Evolutionary conservation across 352 stramenopile genomes (phyloP).

Genomic region (Halophytophthora polymorphica): DNA sequence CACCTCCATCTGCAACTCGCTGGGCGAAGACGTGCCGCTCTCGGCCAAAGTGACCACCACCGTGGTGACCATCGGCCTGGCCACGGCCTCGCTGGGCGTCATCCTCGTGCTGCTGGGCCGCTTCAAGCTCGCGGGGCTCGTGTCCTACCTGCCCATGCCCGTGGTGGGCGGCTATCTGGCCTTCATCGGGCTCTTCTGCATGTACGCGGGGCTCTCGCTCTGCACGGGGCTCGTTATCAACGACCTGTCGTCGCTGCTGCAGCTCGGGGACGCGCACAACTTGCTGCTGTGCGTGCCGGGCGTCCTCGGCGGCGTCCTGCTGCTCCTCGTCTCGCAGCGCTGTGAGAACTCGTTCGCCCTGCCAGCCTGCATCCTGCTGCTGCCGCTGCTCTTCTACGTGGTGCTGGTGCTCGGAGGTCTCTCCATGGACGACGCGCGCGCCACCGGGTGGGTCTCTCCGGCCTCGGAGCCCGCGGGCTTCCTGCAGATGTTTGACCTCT

Average conservation of each 20-base stretch:
- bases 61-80: slow-evolving; percentile 91
- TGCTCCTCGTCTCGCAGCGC: slow-evolving; percentile 84
- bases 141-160: slow-evolving; percentile 96
- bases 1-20: slow-evolving; percentile 79
- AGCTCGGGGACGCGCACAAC: slow-evolving; percentile 60
- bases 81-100: slow-evolving; percentile 89
- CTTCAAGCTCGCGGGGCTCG: slow-evolving; percentile 92
- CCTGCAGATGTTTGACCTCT: slow-evolving; percentile 80
- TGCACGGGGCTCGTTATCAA: slow-evolving; percentile 91
- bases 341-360: slow-evolving; percentile 73
- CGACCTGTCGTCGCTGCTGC: slow-evolving; percentile 73
- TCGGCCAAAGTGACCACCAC: slow-evolving; percentile 91
- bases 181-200: slow-evolving; percentile 96
- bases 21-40: slow-evolving; percentile 60
- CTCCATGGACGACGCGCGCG: slow-evolving; percentile 89
- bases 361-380: slow-evolving; percentile 80
- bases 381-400: slow-evolving; percentile 91
- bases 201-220: slow-evolving; percentile 90
- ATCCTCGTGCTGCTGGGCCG: slow-evolving; percentile 94
- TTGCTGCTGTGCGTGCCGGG: slow-evolving; percentile 86
- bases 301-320: slow-evolving; percentile 70
- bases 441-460: slow-evolving; percentile 89
- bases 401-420: slow-evolving; percentile 70
- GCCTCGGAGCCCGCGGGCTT: slow-evolving; percentile 57
- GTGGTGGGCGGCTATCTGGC: slow-evolving; percentile 98